Evolutionary conservation across 2,329 filamentous ascomycete species (phyloP).

Genomic region (Daldinia sp.): DNA sequence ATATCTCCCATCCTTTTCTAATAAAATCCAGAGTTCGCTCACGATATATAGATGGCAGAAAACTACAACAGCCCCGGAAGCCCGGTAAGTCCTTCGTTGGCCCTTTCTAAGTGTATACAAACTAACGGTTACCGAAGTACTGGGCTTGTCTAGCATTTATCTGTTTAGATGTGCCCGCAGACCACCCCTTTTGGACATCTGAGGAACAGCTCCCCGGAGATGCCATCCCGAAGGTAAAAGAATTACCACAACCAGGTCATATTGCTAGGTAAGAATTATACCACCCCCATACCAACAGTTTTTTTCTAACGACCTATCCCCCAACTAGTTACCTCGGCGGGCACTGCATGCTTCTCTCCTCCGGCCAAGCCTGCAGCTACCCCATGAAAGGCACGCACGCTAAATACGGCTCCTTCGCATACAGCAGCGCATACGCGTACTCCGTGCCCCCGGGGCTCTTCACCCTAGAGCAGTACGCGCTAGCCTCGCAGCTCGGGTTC

Average conservation of each 20-base stretch:
- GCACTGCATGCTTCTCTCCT: conserved; percentile 80
- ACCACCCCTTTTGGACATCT: conserved; percentile 81
- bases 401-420: conserved; percentile 84
- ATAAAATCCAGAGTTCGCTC: conserved; percentile 9
- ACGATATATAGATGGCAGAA: conserved; percentile 71
- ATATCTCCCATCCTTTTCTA: neutral
- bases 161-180: conserved; percentile 74
- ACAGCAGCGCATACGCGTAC: conserved; percentile 81
- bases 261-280: conserved; percentile 67
- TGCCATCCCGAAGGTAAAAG: conserved; percentile 69
- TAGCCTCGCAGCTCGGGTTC: conserved; percentile 80
- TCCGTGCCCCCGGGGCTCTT: conserved; percentile 81
- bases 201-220: conserved; percentile 70
- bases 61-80: conserved; percentile 85
- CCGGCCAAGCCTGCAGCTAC: conserved; percentile 85
- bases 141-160: conserved; percentile 86
- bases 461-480: conserved; percentile 80
- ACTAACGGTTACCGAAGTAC: conserved; percentile 63
- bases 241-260: conserved; percentile 76
- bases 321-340: conserved; percentile 70
- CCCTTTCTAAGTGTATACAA: neutral
- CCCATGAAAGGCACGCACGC: conserved; percentile 84
- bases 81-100: conserved; percentile 56
- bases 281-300: neutral
- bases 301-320: conserved; percentile 11